Base-by-base conservation (phyloP, 176 grass and related monocot species). In the Oryza longistaminata region DNA sequence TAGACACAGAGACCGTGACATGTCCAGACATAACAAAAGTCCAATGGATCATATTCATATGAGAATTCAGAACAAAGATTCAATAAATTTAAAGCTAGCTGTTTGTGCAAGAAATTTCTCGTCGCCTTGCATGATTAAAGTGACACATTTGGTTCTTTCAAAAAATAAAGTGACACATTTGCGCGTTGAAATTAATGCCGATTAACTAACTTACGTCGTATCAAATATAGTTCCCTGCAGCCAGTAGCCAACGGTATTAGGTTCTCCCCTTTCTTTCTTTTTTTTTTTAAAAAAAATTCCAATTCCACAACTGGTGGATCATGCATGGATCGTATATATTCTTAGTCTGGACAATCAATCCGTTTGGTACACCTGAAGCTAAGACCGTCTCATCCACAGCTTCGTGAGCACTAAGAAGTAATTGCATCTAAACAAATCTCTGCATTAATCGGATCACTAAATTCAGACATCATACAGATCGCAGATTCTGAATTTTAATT, bases 281-380 rank as follows among this genome's bases (percentile, higher is more conserved):
- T 0, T 11, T n/a, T n/a, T 14, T 31, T 2, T 0, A 31, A 31
- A 31, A 48, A 7, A 34, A 39, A 70, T 10, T 39, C 9, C 35
- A 60, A 22, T 49, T 10, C 16, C 33, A 16, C 78, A 82, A 39
- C 85, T 70, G 26, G 72, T 34, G 9, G 27, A 77, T 77, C 39
- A n/a, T 64, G 27, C 39, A 21, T 64, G 27, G 62, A 40, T 50
- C 65, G 55, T 61, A 61, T 22, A 61, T 61, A 22, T 71, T 64
- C 4, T 62, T 5, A 11, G 12, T 14, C 16, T 9, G 24, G 29
- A 15, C 42, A 64, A 58, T 6, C 11, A 15, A 11, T 68, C 11
- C 15, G 29, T 76, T 31, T 66, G 37, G 60, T 75, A 29, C 21
- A 66, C 42, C 69, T 86, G 43, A 80, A 80, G 50, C 58, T 82